Conservation (phyloP, 768 basidiomycete species). For the Suillus decipiens region DNA sequence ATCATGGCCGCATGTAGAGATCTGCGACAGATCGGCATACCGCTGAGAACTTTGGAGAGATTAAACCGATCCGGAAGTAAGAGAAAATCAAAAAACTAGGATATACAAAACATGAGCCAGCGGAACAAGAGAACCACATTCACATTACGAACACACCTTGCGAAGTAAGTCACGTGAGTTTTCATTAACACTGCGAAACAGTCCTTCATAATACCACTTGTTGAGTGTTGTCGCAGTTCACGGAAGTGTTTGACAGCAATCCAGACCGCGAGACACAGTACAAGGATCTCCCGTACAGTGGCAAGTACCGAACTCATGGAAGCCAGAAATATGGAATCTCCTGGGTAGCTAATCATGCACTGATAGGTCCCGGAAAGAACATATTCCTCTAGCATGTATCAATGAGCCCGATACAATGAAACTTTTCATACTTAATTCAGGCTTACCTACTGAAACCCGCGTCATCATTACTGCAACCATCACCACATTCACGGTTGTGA, state of each 20-base stretch:
- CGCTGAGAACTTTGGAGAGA: background rate
- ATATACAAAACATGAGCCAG: background rate
- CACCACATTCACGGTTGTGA: background rate
- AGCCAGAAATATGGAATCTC: background rate
- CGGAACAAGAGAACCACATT: background rate
- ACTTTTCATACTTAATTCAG: background rate
- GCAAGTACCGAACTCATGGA: background rate
- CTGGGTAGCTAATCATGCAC: background rate
- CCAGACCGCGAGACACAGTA: background rate
- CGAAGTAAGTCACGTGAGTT: background rate
- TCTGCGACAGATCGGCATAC: background rate
- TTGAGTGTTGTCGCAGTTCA: background rate
- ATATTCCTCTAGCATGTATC: background rate
- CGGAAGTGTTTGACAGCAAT: background rate
- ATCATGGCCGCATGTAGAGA: background rate
- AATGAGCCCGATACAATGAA: background rate
- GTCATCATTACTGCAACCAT: rapidly evolving
- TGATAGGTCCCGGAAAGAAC: background rate
- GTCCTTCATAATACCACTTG: background rate
- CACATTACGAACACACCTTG: background rate
- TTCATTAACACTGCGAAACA: background rate
- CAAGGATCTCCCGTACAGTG: background rate
- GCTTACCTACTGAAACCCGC: background rate
- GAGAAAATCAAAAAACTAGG: background rate
- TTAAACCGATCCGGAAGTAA: background rate